Evolutionary conservation across 2,329 filamentous ascomycete genomes (phyloP).

Genomic region (Daldinia eschscholtzii): DNA sequence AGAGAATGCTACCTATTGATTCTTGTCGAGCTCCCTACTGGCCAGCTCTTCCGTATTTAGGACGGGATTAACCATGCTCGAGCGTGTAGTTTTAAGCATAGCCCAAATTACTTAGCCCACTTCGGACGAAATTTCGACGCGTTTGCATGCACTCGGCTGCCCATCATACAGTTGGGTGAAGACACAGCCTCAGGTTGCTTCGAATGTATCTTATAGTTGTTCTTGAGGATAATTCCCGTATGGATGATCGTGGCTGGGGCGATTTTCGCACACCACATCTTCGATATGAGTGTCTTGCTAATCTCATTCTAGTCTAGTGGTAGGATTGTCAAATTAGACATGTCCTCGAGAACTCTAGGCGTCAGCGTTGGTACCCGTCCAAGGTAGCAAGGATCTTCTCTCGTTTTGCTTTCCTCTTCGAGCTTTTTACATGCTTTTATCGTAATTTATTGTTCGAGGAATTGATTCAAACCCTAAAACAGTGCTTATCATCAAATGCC

Average conservation of each 20-base stretch:
- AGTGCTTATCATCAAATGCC: conserved; percentile 8
- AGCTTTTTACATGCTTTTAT: conserved; percentile 20
- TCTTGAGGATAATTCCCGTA: not conserved
- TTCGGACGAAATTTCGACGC: conserved; percentile 22
- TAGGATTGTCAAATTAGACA: conserved; percentile 37
- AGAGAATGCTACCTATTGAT: conserved; percentile 39
- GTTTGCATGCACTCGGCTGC: conserved; percentile 5
- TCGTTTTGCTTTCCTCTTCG: conserved; percentile 9
- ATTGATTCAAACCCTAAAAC: not conserved
- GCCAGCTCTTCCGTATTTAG: conserved; percentile 19
- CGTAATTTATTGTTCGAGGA: conserved; percentile 10
- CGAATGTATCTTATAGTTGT: not conserved
- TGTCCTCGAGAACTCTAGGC: conserved; percentile 33
- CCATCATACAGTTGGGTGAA: conserved; percentile 1
- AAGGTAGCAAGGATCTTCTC: conserved; percentile 25
- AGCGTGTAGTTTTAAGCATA: conserved; percentile 24
- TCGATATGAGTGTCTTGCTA: conserved; percentile 20
- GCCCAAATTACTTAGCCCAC: conserved; percentile 24
- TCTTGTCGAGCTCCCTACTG: conserved; percentile 38
- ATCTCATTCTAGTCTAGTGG: conserved; percentile 23
- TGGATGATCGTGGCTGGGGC: conserved; percentile 27
- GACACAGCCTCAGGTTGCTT: not conserved
- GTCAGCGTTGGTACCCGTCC: conserved; percentile 29
- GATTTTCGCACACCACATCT: conserved; percentile 20
- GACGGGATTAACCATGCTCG: conserved; percentile 36